Percentiles rank a stretch among this genome's conserved stretches.
These are phyloP conservation scores for Lindgomyces ingoldianus DNA, from an alignment of 495 filamentous ascomycete species.

Conservation along the genomic window DNA sequence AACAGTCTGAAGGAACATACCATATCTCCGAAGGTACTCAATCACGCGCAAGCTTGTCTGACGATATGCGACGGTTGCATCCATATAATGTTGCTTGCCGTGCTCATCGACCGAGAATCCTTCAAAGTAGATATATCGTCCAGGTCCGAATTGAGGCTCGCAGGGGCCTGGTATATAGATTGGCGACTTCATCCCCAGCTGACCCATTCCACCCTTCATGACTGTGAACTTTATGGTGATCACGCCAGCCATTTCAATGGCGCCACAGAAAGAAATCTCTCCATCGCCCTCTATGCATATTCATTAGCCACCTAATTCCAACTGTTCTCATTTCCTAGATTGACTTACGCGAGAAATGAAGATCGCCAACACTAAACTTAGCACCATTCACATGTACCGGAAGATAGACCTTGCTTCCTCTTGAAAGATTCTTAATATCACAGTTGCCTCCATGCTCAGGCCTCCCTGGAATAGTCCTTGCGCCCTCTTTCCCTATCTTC, in stretches of 20 bases:
- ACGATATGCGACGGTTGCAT: constrained; percentile 88
- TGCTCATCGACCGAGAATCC: constrained; percentile 91
- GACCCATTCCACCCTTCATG: constrained; percentile 77
- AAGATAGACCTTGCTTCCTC: constrained; percentile 86
- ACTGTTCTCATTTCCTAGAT: too few species aligned
- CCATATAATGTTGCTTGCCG: constrained; percentile 91
- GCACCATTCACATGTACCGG: constrained; percentile 84
- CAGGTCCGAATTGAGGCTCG: constrained; percentile 86
- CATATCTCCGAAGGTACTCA: constrained; percentile 84
- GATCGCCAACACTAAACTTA: constrained; percentile 89
- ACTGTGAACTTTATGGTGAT: constrained; percentile 91
- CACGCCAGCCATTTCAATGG: constrained; percentile 93
- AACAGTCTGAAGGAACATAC: constrained; percentile 47
- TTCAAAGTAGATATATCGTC: constrained; percentile 87
- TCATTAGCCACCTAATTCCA: too few species aligned
- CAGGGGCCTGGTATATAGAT: constrained; percentile 90
- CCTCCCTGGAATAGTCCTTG: constrained; percentile 80
- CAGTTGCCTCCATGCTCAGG: constrained; percentile 63
- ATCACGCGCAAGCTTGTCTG: constrained; percentile 81
- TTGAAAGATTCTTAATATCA: constrained; percentile 88
- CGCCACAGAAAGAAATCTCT: constrained; percentile 94
- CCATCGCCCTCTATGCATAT: constrained; percentile 89
- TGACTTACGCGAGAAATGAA: too few species aligned
- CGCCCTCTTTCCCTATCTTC: constrained; percentile 84
- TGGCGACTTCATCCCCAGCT: constrained; percentile 79